phyloP scores from a whole-genome alignment of 2,329 filamentous ascomycete species.

The Microsporum ferrugineum region DNA sequence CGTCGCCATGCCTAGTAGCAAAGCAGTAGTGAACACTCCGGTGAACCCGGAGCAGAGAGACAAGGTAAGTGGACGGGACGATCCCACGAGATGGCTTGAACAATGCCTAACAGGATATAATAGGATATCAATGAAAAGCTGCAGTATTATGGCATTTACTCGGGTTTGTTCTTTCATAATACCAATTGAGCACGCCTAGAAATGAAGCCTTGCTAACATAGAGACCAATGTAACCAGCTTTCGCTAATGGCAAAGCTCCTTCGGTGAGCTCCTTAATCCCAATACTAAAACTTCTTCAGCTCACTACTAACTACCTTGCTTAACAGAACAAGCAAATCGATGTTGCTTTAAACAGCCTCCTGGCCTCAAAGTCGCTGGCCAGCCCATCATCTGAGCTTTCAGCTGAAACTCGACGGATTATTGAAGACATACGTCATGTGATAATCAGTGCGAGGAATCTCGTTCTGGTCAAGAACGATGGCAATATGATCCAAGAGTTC shows the following conservation, averaged over 20 bases:
- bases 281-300: not conserved
- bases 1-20: not conserved
- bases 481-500: constrained; percentile 89
- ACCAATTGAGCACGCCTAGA: not conserved
- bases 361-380: constrained; percentile 58
- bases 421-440: constrained; percentile 65
- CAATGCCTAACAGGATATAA: not conserved
- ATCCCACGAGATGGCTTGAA: not conserved
- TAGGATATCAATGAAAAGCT: constrained; percentile 81
- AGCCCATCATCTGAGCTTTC: constrained; percentile 69
- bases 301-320: not conserved
- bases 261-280: constrained; percentile 48
- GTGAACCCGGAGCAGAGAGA: constrained; percentile 8
- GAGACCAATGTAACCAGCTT: constrained; percentile 43
- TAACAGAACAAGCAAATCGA: constrained; percentile 85
- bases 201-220: not conserved
- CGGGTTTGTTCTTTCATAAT: constrained; percentile 33
- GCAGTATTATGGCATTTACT: constrained; percentile 82
- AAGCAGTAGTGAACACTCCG: constrained; percentile 8
- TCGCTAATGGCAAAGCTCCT: constrained; percentile 78
- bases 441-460: constrained; percentile 76
- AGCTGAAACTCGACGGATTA: constrained; percentile 64
- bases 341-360: constrained; percentile 78
- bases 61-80: constrained; percentile 1
- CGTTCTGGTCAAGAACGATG: constrained; percentile 85